A percentile compares a stretch with the other conserved stretches of the same genome.
phyloP scores from a whole-genome alignment of 352 stramenopile species.

The Ophiocytium majus region DNA sequence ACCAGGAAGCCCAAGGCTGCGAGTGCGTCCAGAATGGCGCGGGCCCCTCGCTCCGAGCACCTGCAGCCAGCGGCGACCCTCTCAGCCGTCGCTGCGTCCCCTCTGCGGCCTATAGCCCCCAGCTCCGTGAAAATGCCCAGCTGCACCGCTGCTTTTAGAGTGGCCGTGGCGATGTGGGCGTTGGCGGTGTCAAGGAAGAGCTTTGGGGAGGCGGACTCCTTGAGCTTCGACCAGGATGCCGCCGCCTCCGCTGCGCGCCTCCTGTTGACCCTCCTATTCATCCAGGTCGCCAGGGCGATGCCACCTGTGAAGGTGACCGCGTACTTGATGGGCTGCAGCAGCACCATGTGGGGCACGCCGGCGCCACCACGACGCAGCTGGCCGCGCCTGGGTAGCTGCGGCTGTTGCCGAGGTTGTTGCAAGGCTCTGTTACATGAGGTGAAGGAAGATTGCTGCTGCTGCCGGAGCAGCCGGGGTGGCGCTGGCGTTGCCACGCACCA shows the following conservation, averaged over 20 bases:
- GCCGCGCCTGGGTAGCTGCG: neutral
- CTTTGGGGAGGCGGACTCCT: neutral
- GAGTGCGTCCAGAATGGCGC: neutral
- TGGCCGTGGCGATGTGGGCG: slow-evolving; percentile 9
- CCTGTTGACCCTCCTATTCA: neutral
- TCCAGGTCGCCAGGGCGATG: slow-evolving; percentile 17
- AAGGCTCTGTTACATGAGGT: neutral
- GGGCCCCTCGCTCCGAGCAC: neutral
- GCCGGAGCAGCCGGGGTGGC: neutral
- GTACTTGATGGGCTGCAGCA: slow-evolving; percentile 18
- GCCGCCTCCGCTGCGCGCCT: neutral
- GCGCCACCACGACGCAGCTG: neutral
- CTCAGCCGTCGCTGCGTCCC: neutral
- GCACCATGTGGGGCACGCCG: neutral
- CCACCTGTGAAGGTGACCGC: slow-evolving; percentile 9
- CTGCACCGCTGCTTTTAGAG: neutral
- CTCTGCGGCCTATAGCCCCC: neutral
- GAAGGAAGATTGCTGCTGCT: neutral
- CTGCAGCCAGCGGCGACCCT: neutral
- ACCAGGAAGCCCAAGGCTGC: slow-evolving; percentile 4
- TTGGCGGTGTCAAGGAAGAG: slow-evolving; percentile 25
- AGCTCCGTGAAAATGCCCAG: neutral
- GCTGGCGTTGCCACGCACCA: neutral
- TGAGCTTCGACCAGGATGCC: neutral
- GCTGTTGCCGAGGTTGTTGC: neutral